Base-by-base conservation (phyloP, 192 early-diverging fungal species). In the Coemansia reversa region DNA sequence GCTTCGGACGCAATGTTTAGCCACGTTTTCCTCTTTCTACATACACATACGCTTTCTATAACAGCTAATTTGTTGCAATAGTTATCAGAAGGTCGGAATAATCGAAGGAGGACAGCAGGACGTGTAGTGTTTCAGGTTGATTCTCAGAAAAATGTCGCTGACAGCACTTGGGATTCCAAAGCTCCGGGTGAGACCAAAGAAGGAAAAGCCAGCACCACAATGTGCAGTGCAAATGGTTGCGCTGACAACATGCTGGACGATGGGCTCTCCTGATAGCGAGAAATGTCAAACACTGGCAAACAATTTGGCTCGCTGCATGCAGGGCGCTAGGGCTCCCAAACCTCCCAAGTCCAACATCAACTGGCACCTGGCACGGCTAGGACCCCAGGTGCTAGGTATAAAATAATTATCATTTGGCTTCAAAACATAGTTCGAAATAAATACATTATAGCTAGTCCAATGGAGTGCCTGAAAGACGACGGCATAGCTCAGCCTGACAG, bases 161-260 rank as follows among this genome's bases (percentile, higher is more conserved):
- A 63, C 70, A 20, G 74, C 66, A 20, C 60, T 80, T 50, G 67
- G 69, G n/a, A 74, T 82, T 25, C 66, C 63, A 22, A 72, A 63
- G 65, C 74, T 81, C 55, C 60, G 67, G 32, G 74, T 81, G 23
- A 60, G 62, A 65, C 48, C 60, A 18, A 73, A 64, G 55, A 76
- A 76, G 66, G 39, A 39, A 19, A 51, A 66, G 28, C 28, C 54
- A 1, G 25, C 66, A n/a, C 22, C 82, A 18, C 74, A 75, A n/a
- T 84, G 82, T 55, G 77, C 82, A 1, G 23, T 68, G 7, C 68
- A 84, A 58, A 84, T 84, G 82, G 63, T 77, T n/a, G 42, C 76
- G 14, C 32, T 84, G 42, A 62, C 79, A 5, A 74, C 71, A 7
- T 84, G 82, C 69, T 84, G 82, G 82, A 65, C 82, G 7, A 67